phyloP scores from a whole-genome alignment of 495 filamentous ascomycete species.

The Hyaloscypha hepaticicola region DNA sequence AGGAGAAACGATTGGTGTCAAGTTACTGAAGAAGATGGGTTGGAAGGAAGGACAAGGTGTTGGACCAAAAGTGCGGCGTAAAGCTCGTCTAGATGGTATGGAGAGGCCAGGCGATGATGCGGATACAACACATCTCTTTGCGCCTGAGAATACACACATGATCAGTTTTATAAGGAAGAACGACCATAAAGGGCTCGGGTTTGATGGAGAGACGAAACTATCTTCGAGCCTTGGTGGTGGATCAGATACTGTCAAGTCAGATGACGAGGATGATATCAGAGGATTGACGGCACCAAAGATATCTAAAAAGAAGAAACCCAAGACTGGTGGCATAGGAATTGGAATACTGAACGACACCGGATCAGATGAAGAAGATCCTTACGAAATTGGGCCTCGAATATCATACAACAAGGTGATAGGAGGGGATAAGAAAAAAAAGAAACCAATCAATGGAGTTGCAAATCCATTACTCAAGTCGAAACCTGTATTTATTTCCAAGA shows the following conservation, averaged over 20 bases:
- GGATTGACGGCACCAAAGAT: constrained; percentile 30
- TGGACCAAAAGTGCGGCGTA: constrained; percentile 81
- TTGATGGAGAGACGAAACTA: constrained; percentile 63
- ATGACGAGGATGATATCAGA: constrained; percentile 49
- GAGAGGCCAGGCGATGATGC: constrained; percentile 35
- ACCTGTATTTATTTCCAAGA: constrained; percentile 79
- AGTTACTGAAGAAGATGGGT: constrained; percentile 88
- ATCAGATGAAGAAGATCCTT: constrained; percentile 96
- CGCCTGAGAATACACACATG: constrained; percentile 80
- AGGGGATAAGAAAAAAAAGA: constrained; percentile 80
- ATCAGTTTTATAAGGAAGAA: constrained; percentile 73
- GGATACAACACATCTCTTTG: constrained; percentile 69
- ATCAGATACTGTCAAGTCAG: constrained; percentile 43
- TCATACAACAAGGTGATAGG: constrained; percentile 86
- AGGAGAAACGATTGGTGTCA: constrained; percentile 88
- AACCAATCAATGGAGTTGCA: constrained; percentile 41
- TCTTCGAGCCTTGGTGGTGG: constrained; percentile 28
- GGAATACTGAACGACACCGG: constrained; percentile 92
- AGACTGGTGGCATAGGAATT: constrained; percentile 74
- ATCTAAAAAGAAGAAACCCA: constrained; percentile 47
- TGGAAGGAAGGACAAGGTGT: constrained; percentile 94
- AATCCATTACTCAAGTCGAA: constrained; percentile 68
- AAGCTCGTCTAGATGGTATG: constrained; percentile 60
- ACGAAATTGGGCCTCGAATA: constrained; percentile 86
- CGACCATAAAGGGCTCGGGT: constrained; percentile 82